Evolutionary conservation across 768 basidiomycete species (phyloP), one percentile per base, ranked within the genome.

Genomic region (Rhodotorula sphaerocarpa): DNA sequence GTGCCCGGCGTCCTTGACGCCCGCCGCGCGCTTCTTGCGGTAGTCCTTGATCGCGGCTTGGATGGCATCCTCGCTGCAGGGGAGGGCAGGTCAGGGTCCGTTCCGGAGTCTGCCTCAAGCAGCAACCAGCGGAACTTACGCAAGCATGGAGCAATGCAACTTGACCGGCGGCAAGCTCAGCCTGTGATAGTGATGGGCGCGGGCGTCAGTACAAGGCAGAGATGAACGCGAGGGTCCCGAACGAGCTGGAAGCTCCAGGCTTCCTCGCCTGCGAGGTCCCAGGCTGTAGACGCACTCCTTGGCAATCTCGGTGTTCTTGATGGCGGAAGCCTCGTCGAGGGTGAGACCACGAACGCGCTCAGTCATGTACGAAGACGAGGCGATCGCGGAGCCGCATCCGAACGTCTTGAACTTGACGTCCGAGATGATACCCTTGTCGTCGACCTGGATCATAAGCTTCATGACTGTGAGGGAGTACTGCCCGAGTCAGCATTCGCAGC

Each of bases 321-420:
- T 93, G 74, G 86, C 85, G 57, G 89, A 89, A 12, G 95, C 95
- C 63, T 91, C 89, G 56, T 96, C 95, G 59, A 99, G 77, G 14
- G 86, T 85, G 65, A 97, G 81, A 30, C 95, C 95, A 78, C 85
- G 93, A 64, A 99, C 93, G 55, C 91, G 87, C 78, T 99, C 93
- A 23, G 95, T 99, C 88, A 97, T 91, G 75, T 93, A 99, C 11
- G 89, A 92, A 73, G 89, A 91, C 1, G 90, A 93, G 1, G 95
- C 95, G 63, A 99, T 99, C 70, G 91, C 91, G 68, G 90, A 92
- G 56, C 95, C 95, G 75, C 95, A 97, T 5, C 95, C 93, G 76
- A 99, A 97, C 0, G 95, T 97, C 80, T 97, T 99, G 81, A 97
- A 97, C 78, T 93, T 95, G 77, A 96, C 95, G 74, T 99, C 95